These are phyloP conservation scores for Amanita rubescens DNA, from an alignment of 768 basidiomycete species.

Conservation along the genomic window DNA sequence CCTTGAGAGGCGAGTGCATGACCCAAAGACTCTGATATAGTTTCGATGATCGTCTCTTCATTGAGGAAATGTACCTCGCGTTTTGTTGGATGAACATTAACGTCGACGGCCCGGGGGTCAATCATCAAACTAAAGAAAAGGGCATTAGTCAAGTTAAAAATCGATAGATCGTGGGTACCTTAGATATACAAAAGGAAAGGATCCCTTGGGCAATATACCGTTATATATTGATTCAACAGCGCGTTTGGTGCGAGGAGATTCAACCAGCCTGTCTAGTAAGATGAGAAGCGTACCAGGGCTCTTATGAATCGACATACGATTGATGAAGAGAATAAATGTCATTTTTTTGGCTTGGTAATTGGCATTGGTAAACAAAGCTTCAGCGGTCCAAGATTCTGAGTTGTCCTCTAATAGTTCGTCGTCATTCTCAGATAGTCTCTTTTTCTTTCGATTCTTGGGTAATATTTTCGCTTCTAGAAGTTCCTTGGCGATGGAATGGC, in stretches of 20 bases:
- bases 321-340: slow-evolving; percentile 87
- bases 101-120: slow-evolving; percentile 84
- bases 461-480: slow-evolving; percentile 43
- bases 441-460: slow-evolving; percentile 15
- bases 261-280: slow-evolving; percentile 78
- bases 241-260: slow-evolving; percentile 79
- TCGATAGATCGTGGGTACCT: slow-evolving; percentile 43
- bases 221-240: slow-evolving; percentile 84
- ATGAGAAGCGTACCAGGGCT: not conserved
- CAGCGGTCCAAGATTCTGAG: slow-evolving; percentile 58
- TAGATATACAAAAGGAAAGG: slow-evolving; percentile 87
- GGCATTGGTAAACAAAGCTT: slow-evolving; percentile 74
- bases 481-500: slow-evolving; percentile 73
- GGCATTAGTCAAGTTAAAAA: slow-evolving; percentile 1
- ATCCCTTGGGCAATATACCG: slow-evolving; percentile 81
- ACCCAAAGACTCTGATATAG: slow-evolving; percentile 68
- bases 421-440: slow-evolving; percentile 15
- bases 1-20: slow-evolving; percentile 52
- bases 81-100: slow-evolving; percentile 98
- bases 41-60: slow-evolving; percentile 79
- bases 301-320: slow-evolving; percentile 48
- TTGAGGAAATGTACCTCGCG: slow-evolving; percentile 92
- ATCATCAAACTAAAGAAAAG: slow-evolving; percentile 55
- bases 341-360: slow-evolving; percentile 88
- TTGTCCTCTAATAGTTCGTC: slow-evolving; percentile 26